Evolutionary conservation across 768 basidiomycete species (phyloP), one percentile per base, ranked within the genome.

Genomic region (Rhizopogon vinicolor): DNA sequence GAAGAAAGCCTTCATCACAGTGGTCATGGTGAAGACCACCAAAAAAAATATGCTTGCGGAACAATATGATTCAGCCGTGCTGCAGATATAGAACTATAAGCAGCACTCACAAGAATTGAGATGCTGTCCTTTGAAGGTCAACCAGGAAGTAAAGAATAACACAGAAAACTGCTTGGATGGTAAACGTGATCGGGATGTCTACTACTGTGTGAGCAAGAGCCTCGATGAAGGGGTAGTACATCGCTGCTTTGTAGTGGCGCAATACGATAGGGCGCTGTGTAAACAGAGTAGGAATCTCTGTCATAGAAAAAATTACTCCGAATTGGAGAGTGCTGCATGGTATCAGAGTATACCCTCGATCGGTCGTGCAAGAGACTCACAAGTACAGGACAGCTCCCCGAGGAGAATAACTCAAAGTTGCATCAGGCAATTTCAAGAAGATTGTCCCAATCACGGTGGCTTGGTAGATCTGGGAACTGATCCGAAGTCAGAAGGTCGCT

Each of bases 311-410:
- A 14, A 83, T 56, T 0, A 79, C 80, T 7, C 76, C 69, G 62
- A 83, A 85, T 5, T 88, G 73, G 57, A 48, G 68, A 67, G 18
- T 72, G 72, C 58, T 78, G 76, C 54, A 72, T 71, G 43, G 76
- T 71, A 29, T 76, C 75, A 56, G 72, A 77, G 75, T 51, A 74
- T 76, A 52, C 75, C 70, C 46, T 16, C 2, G 13, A 8, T 19
- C 19, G 19, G 19, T 19, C 8, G 46, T 35, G 33, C 14, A 48
- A 48, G 13, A 22, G 28, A 70, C 81, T 35, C 65, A 86, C 80
- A 91, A 89, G 78, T 88, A 91, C 19, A 93, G 73, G 25, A 87
- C 76, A 70, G 89, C 85, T 40, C 88, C 89, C n/a, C 90, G 81
- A n/a, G 86, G 83, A 52, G 59, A 64, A 52, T 59, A 69, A n/a